Evolutionary conservation across 306 rosid genomes (phyloP).

Genomic region (Lathyrus oleraceus): DNA sequence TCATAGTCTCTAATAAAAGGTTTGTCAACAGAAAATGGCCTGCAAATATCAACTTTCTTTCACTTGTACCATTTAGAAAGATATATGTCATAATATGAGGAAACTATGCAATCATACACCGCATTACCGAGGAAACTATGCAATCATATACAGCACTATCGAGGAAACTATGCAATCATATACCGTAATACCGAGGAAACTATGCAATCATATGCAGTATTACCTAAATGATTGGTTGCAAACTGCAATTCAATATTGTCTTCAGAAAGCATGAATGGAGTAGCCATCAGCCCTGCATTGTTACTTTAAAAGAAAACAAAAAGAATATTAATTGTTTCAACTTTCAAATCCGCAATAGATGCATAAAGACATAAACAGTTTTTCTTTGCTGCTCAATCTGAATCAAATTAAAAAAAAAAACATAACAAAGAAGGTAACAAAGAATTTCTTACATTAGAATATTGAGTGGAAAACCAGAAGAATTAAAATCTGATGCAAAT

Average conservation of each 20-base stretch:
- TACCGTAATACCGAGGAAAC: not conserved
- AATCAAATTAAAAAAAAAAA: not conserved
- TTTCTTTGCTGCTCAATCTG: not conserved
- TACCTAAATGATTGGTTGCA: conserved; percentile 86
- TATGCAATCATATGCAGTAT: not conserved
- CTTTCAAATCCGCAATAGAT: conserved; percentile 21
- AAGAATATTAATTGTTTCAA: conserved; percentile 20
- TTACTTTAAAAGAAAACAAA: conserved; percentile 55
- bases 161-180: conserved; percentile 9
- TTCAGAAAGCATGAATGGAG: conserved; percentile 68
- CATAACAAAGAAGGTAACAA: not conserved
- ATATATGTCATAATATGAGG: conserved; percentile 4
- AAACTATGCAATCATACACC: conserved; percentile 4
- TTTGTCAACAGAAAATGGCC: conserved; percentile 85
- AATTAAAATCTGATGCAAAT: conserved; percentile 59
- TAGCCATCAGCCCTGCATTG: conserved; percentile 84
- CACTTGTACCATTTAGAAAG: not conserved
- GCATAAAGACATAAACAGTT: not conserved
- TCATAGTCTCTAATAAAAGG: conserved; percentile 81
- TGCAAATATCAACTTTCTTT: conserved; percentile 32
- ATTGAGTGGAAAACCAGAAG: conserved; percentile 68
- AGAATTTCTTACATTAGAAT: conserved; percentile 59
- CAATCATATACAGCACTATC: not conserved
- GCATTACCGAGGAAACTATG: not conserved
- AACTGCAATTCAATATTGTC: conserved; percentile 79